Percentiles rank a stretch among this genome's conserved stretches.
Evolutionary conservation across 2,329 filamentous ascomycete genomes (phyloP).

Genomic region (Claviceps africana): DNA sequence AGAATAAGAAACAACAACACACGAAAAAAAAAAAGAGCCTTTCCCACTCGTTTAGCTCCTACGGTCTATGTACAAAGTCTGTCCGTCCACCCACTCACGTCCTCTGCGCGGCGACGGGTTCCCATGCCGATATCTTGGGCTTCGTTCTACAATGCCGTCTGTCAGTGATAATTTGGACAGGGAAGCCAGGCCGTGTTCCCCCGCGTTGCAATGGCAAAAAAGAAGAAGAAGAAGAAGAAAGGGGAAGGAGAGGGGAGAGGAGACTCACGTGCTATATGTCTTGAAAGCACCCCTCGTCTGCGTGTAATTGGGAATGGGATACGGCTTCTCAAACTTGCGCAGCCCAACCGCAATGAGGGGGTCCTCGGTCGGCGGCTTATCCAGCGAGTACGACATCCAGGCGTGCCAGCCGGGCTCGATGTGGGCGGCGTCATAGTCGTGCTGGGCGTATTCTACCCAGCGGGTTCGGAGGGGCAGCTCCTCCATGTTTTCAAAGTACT

Average conservation of each 20-base stretch:
- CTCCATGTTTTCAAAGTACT: slow-evolving; percentile 91
- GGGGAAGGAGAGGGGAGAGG: neutral
- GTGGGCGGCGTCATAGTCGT: slow-evolving; percentile 69
- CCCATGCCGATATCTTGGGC: slow-evolving; percentile 40
- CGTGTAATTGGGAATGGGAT: slow-evolving; percentile 62
- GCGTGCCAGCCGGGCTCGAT: slow-evolving; percentile 97
- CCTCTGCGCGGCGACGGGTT: slow-evolving; percentile 27
- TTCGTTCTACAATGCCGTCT: slow-evolving; percentile 29
- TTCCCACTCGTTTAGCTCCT: slow-evolving; percentile 1
- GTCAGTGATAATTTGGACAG: neutral
- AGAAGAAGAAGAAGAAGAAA: neutral
- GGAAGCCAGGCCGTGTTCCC: no score
- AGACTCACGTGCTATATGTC: slow-evolving; percentile 91
- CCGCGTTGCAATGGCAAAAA: neutral
- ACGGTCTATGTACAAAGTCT: slow-evolving; percentile 17
- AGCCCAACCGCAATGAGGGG: slow-evolving; percentile 51
- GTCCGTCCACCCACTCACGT: slow-evolving; percentile 12
- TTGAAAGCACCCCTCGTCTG: slow-evolving; percentile 68
- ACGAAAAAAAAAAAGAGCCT: neutral
- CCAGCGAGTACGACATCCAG: slow-evolving; percentile 90
- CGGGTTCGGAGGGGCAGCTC: slow-evolving; percentile 89
- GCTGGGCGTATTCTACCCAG: slow-evolving; percentile 93
- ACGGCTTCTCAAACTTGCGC: slow-evolving; percentile 61
- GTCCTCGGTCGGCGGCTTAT: slow-evolving; percentile 72
- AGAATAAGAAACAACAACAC: neutral